Evolutionary conservation across 495 filamentous ascomycete genomes (phyloP).

Genomic region (Penicillium lagena): DNA sequence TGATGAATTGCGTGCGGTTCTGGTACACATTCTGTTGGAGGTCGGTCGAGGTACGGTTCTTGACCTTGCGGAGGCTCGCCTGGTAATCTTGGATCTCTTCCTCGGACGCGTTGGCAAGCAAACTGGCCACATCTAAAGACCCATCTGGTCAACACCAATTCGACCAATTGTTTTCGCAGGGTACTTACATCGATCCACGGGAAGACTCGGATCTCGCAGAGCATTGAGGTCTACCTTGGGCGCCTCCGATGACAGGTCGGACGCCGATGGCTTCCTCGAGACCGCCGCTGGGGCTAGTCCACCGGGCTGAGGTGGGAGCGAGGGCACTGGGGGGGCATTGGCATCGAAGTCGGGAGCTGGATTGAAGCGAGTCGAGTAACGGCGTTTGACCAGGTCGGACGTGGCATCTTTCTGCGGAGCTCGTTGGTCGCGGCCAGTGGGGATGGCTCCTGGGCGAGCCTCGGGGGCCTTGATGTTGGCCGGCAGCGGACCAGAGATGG

Average conservation of each 20-base stretch:
- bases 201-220: constrained; percentile 72
- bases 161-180: background rate
- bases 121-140: constrained; percentile 59
- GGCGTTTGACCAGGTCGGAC: constrained; percentile 85
- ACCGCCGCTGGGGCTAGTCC: constrained; percentile 38
- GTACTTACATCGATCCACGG: constrained; percentile 52
- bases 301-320: constrained; percentile 40
- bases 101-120: constrained; percentile 89
- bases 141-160: background rate
- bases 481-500: constrained; percentile 62
- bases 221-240: constrained; percentile 60
- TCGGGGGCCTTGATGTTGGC: constrained; percentile 24
- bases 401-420: constrained; percentile 49
- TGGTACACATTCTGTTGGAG: constrained; percentile 96
- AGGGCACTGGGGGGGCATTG: constrained; percentile 61
- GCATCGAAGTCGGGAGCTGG: constrained; percentile 64
- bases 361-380: constrained; percentile 90
- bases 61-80: constrained; percentile 64
- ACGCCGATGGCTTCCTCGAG: constrained; percentile 39
- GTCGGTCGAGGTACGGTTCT: constrained; percentile 76
- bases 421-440: constrained; percentile 21
- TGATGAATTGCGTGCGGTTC: constrained; percentile 97
- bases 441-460: constrained; percentile 14
- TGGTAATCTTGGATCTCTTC: constrained; percentile 86
- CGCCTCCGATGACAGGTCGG: constrained; percentile 30